Evolutionary conservation across 768 basidiomycete species (phyloP), one percentile per base, ranked within the genome.

Genomic region (Lactarius trivialis): DNA sequence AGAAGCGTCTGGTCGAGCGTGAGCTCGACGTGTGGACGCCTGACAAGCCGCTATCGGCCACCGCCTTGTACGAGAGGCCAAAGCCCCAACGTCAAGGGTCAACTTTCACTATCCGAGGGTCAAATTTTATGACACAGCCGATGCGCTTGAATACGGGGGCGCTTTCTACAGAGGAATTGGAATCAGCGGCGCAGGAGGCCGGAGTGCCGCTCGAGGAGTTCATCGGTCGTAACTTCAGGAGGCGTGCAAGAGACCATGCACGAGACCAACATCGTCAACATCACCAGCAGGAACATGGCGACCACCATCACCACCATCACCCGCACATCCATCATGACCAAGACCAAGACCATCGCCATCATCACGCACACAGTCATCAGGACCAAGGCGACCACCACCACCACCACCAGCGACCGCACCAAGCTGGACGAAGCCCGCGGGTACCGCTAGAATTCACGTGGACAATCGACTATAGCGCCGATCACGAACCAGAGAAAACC

Each of bases 101-200:
- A 55, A 60, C 9, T 36, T 69, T 56, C 77, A 71, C 24, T 1
- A 4, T 9, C 41, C 45, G 24, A 48, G 34, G 54, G 21, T 26
- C 56, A 54, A 61, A 12, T 34, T 69, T 56, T 77, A 71, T 24
- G 80, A 15, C 54, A 2, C 55, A 45, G 24, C 24, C 81, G 12
- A 83, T 80, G 78, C 80, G 80, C 63, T 74, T 91, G 15, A 89
- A 91, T 69, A 67, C 88, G 39, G 80, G 82, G 63, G 86, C 79
- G 5, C 76, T 91, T 50, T 76, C 80, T 14, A 75, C 75, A 33
- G 71, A 71, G 8, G 80, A 87, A 70, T 76, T 87, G 14, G 80
- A 86, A 62, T 78, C 77, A 21, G 83, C 86, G 3, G 84, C 86
- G 4, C 75, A 84, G 66, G 89, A 90, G 71, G 84, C 86, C 4